Conservation (phyloP, 73 alveolate species). For the Effrenium voratum region DNA sequence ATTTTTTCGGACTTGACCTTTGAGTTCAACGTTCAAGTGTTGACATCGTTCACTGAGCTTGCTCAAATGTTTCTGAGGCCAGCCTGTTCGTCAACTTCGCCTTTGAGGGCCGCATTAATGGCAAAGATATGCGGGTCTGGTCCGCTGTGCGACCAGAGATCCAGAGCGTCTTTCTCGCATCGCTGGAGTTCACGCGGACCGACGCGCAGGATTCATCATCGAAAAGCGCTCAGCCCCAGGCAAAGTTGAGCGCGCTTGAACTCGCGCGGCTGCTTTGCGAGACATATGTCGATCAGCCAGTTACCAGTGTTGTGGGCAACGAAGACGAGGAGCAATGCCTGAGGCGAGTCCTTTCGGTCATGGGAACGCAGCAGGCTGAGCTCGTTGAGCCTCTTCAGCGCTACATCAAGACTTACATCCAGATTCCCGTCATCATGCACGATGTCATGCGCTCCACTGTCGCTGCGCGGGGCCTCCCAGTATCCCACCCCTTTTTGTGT, state of each 20-base stretch:
- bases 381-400: neutral
- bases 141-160: constrained; percentile 9
- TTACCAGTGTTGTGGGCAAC: neutral
- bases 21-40: neutral
- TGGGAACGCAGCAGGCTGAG: neutral
- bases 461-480: neutral
- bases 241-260: neutral
- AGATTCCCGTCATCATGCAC: constrained; percentile 43
- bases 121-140: constrained; percentile 28
- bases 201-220: neutral
- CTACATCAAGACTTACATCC: neutral
- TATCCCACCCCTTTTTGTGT: too few species aligned
- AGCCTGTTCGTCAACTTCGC: neutral
- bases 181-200: neutral
- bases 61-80: neutral
- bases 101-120: constrained; percentile 18
- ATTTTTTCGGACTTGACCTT: neutral
- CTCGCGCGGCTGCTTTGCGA: neutral
- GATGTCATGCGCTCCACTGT: neutral
- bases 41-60: neutral
- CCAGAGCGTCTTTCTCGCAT: neutral
- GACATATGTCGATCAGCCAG: neutral
- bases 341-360: neutral
- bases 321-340: constrained; percentile 4
- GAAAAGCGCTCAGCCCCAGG: neutral